Percentiles rank a stretch among this genome's conserved stretches.
Conservation (phyloP, 164 flowering plant species). For the Magnolia officinalis region DNA sequence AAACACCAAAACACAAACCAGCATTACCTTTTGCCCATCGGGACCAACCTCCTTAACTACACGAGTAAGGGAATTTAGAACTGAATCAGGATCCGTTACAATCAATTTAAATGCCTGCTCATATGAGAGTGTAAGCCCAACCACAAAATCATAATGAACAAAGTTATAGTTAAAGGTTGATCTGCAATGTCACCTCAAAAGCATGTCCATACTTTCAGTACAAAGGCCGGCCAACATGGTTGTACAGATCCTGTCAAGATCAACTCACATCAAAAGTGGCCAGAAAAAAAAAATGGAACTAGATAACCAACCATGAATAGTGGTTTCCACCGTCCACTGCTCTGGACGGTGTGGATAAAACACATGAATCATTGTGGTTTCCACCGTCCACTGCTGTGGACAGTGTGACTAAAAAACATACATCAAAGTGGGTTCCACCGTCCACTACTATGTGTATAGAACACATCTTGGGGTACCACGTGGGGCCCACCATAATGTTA, state of each 20-base stretch:
- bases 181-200: conserved; percentile 57
- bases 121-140: conserved; percentile 8
- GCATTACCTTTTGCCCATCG: conserved; percentile 82
- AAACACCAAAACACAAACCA: conserved; percentile 1
- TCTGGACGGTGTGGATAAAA: too few relatives aligned
- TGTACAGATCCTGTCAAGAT: conserved; percentile 66
- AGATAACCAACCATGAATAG: not conserved
- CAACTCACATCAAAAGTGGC: conserved; percentile 1
- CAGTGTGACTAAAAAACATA: too few relatives aligned
- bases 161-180: not conserved
- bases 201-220: conserved; percentile 94
- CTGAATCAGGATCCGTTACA: conserved; percentile 78
- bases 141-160: not conserved
- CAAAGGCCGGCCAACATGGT: conserved; percentile 88
- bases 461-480: too few relatives aligned
- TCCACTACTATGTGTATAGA: too few relatives aligned
- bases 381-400: too few relatives aligned
- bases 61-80: conserved; percentile 69
- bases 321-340: too few relatives aligned
- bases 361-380: too few relatives aligned
- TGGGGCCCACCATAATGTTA: too few relatives aligned
- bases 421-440: too few relatives aligned
- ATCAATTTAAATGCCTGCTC: conserved; percentile 78
- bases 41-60: conserved; percentile 84
- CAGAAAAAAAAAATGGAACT: not conserved